Evolutionary conservation across 768 basidiomycete genomes (phyloP).

Genomic region (Nidula microcarpa): DNA sequence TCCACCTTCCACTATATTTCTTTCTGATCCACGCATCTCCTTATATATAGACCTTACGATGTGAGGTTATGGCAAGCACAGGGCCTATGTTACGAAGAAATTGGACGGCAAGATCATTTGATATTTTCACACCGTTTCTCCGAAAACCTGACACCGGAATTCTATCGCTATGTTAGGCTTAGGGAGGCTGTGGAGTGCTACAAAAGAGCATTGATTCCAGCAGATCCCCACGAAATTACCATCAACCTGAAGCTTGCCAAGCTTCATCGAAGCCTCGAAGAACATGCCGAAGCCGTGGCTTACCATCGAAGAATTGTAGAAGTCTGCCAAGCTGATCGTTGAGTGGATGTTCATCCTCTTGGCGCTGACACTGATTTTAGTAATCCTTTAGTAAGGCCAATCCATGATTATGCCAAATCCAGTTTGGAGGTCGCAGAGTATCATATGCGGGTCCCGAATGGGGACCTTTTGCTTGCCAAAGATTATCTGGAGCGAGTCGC

Average conservation of each 20-base stretch:
- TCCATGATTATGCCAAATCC: slow-evolving; percentile 82
- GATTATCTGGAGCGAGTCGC: slow-evolving; percentile 74
- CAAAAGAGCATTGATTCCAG: slow-evolving; percentile 82
- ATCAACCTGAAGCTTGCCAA: slow-evolving; percentile 74
- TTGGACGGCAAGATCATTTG: slow-evolving; percentile 59
- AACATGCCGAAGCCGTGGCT: slow-evolving; percentile 63
- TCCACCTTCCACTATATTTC: not conserved
- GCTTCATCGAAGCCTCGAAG: slow-evolving; percentile 64
- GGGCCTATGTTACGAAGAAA: slow-evolving; percentile 90
- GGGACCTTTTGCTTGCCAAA: slow-evolving; percentile 67
- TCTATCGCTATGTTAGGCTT: slow-evolving; percentile 40
- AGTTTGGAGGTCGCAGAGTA: slow-evolving; percentile 81
- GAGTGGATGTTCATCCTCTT: slow-evolving; percentile 20
- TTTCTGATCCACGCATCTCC: no score
- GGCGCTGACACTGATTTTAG: slow-evolving; percentile 15
- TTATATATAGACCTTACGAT: slow-evolving; percentile 76
- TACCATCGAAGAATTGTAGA: slow-evolving; percentile 83
- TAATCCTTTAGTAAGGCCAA: slow-evolving; percentile 35
- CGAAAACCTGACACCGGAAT: not conserved
- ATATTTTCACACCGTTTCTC: not conserved
- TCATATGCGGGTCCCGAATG: slow-evolving; percentile 59
- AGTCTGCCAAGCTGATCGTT: slow-evolving; percentile 63
- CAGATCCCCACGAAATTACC: slow-evolving; percentile 71
- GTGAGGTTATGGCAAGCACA: slow-evolving; percentile 95
- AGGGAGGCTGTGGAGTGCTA: slow-evolving; percentile 91